Base-by-base conservation (phyloP, 345 rosid genomes). In the Gossypium arboreum region DNA sequence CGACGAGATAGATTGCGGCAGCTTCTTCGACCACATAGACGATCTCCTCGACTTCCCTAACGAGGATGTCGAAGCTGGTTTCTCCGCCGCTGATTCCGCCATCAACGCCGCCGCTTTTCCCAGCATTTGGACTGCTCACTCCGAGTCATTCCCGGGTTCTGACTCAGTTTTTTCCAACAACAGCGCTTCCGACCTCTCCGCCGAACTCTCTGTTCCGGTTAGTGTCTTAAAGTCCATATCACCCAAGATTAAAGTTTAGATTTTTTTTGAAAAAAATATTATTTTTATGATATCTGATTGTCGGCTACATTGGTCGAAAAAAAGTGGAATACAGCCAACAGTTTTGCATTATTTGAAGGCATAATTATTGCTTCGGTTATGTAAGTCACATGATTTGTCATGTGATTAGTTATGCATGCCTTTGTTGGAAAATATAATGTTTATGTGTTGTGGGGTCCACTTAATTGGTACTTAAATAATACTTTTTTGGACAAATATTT, bases 11-110 rank as follows among this genome's bases (percentile, higher is more conserved):
- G 98, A 93, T 76, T 96, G 94, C 83, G 92, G 94, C 41, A 88
- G 89, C 87, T 93, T 93, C 92, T 92, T 96, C 78, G 98, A 93
- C 79, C 92, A 91, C 80, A 93, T 95, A 75, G 99, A 95, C 56
- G 96, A 95, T 80, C 64, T 59, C 39, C 64, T 59, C n/a, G 64
- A 59, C 41, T 59, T 59, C 64, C 64, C 64, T 25, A 59, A 78
- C 77, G 96, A 90, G 62, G 98, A 93, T 44, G 75, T 89, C 16
- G 94, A 88, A 22, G 82, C 85, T 64, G 82, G 82, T 1, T 64
- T 88, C 18, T 62, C 81, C n/a, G 64, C 80, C 22, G 65, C 79
- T 18, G 83, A 74, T 75, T 44, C 54, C 75, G 20, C 75, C 73
- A 1, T 70, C 47, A 52, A 70, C 27, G 17, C 75, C 59, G 61